Conservation (phyloP, 805 yeast species). For the Kluyveromyces starmeri region DNA sequence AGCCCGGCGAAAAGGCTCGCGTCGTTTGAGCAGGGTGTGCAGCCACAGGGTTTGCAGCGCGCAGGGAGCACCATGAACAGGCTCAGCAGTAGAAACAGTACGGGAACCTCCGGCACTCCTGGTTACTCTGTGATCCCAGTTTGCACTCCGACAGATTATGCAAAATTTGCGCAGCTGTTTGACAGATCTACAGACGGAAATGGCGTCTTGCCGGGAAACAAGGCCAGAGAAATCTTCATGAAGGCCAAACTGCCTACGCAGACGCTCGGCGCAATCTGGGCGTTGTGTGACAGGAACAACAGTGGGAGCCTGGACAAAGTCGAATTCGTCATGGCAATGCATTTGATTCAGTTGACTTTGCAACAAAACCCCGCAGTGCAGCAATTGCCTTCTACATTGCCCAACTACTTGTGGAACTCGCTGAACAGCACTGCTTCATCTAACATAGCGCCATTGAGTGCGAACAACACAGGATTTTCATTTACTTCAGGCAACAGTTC, state of each 20-base stretch:
- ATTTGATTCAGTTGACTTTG: conserved; percentile 64
- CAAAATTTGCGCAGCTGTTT: conserved; percentile 63
- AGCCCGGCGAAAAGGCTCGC: conserved; percentile 25
- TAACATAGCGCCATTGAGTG: conserved; percentile 20
- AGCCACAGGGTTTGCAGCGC: conserved; percentile 2
- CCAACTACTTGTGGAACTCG: conserved; percentile 35
- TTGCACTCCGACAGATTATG: conserved; percentile 47
- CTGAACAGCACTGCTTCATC: conserved; percentile 17
- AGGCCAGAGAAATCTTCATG: conserved; percentile 76
- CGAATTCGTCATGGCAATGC: conserved; percentile 91
- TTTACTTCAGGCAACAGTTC: conserved; percentile 3
- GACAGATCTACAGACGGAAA: conserved; percentile 48
- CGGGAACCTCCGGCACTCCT: conserved; percentile 31
- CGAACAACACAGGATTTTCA: conserved; percentile 24
- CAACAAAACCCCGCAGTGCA: conserved; percentile 55
- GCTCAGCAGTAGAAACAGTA: conserved; percentile 25
- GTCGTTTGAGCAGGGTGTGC: conserved; percentile 48
- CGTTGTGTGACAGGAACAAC: conserved; percentile 67
- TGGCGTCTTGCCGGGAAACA: conserved; percentile 56
- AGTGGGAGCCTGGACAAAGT: conserved; percentile 63
- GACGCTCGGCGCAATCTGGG: conserved; percentile 81
- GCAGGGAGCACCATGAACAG: conserved; percentile 8
- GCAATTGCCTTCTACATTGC: conserved; percentile 44
- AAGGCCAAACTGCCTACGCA: conserved; percentile 81
- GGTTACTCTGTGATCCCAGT: conserved; percentile 36